Evolutionary conservation across 805 yeast genomes (phyloP).

Genomic region (Schwanniomyces vanrijiae): DNA sequence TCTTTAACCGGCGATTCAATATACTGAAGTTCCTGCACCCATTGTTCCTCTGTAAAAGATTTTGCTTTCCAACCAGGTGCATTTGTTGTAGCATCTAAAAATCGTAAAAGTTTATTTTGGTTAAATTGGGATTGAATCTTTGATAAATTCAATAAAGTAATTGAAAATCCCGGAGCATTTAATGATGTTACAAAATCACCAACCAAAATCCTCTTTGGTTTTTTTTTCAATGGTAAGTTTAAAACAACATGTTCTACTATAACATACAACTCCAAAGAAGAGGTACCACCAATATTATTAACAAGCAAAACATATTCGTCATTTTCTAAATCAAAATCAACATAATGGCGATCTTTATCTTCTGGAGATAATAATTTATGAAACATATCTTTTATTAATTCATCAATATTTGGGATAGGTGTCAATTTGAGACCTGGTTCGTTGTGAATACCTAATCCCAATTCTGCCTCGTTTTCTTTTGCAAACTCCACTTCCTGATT

Average conservation of each 20-base stretch:
- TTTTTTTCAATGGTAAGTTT: conserved; percentile 51
- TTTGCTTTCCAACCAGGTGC: conserved; percentile 82
- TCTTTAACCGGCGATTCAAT: conserved; percentile 31
- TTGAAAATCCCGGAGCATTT: conserved; percentile 88
- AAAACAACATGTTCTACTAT: conserved; percentile 61
- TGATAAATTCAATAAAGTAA: conserved; percentile 74
- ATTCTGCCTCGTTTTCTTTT: conserved; percentile 67
- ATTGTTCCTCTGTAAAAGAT: conserved; percentile 26
- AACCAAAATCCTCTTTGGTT: conserved; percentile 67
- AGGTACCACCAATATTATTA: conserved; percentile 89
- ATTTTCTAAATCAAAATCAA: conserved; percentile 52
- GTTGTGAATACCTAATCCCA: conserved; percentile 95
- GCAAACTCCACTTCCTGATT: conserved; percentile 45
- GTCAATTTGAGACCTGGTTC: conserved; percentile 75
- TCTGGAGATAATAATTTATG: conserved; percentile 57
- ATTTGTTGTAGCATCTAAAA: conserved; percentile 69
- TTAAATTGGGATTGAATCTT: conserved; percentile 32
- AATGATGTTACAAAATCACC: conserved; percentile 88
- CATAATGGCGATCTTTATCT: conserved; percentile 81
- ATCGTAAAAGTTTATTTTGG: conserved; percentile 39
- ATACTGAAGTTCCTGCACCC: conserved; percentile 27
- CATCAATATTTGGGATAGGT: conserved; percentile 71
- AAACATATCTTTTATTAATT: conserved; percentile 55
- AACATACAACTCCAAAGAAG: conserved; percentile 73
- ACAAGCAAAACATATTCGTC: conserved; percentile 73